These are phyloP conservation scores for Jaminaea rosea DNA, from an alignment of 1,284 basidiomycete species.

Conservation along the genomic window DNA sequence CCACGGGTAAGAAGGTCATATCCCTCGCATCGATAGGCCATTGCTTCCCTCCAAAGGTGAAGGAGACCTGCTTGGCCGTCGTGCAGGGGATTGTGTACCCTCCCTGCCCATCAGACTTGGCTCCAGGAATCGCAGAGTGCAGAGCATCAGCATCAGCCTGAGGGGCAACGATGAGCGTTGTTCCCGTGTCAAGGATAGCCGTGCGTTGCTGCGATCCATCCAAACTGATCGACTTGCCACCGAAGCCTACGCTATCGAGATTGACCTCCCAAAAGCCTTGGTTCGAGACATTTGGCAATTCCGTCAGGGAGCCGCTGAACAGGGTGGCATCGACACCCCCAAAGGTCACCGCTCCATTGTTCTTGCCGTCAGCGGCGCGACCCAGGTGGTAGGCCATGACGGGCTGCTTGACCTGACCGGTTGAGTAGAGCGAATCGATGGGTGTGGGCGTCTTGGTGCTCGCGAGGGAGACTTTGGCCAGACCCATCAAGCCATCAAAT, in stretches of 20 bases:
- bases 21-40: constrained; percentile 56
- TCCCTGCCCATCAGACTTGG: constrained; percentile 49
- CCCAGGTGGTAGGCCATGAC: constrained; percentile 75
- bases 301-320: constrained; percentile 33
- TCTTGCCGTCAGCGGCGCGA: constrained; percentile 55
- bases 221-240: constrained; percentile 55
- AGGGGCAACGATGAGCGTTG: constrained; percentile 49
- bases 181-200: constrained; percentile 47
- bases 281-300: constrained; percentile 41
- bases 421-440: constrained; percentile 61
- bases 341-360: constrained; percentile 69
- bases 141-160: constrained; percentile 53
- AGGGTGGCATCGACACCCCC: constrained; percentile 67
- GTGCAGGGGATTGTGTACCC: constrained; percentile 70
- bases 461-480: constrained; percentile 51
- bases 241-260: constrained; percentile 57
- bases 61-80: constrained; percentile 57
- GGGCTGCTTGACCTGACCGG: constrained; percentile 58
- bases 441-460: constrained; percentile 62
- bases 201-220: constrained; percentile 52
- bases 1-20: constrained; percentile 61
- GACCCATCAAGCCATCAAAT: constrained; percentile 76
- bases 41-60: constrained; percentile 59
- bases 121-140: constrained; percentile 58
- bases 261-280: constrained; percentile 67